Base-by-base conservation (phyloP, 169 alveolate genomes). In the Plasmodium relictum region DNA sequence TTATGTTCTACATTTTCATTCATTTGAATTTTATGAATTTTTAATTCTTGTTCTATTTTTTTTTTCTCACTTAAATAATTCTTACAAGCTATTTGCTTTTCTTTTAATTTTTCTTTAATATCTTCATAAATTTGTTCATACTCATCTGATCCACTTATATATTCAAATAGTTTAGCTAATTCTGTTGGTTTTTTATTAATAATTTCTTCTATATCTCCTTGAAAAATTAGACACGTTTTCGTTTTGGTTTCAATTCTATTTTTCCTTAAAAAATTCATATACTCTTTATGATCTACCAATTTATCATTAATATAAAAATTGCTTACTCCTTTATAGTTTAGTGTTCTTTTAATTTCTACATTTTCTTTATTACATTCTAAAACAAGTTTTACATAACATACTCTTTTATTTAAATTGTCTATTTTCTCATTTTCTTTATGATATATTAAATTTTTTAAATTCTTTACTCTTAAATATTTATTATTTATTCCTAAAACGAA, bases 141-240 rank as follows among this genome's bases (percentile, higher is more conserved):
- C 54, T 93, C 96, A 41, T 93, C 94, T 65, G 96, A 93, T 24
- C 98, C 97, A 70, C 98, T 96, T 37, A 97, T 96, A 61, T 92
- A 92, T 80, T 96, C 98, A 93, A 96, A 96, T n/a, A 96, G 71
- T 74, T 92, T 96, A 18, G 97, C 94, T 16, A 97, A 86, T 78
- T 97, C 98, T 8, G 89, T 94, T 42, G 98, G 98, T 31, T 97
- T 93, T 42, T 96, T 91, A 70, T 95, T 88, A 31, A 98, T 96
- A 39, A 95, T 78, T 70, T 94, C 96, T 72, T 97, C 98, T 3
- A 97, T 97, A 37, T 97, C 97, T 0, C 98, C 99, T 94, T 97
- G 98, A 52, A 96, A 96, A 18, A 97, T 95, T 31, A 97, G 83
- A 73, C 96, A 93, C 0, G 95, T 92, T n/a, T 93, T 88, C 3